Evolutionary conservation across 2,329 filamentous ascomycete species (phyloP), one percentile per base, ranked within the genome.

Genomic region (Helotiales sp.): DNA sequence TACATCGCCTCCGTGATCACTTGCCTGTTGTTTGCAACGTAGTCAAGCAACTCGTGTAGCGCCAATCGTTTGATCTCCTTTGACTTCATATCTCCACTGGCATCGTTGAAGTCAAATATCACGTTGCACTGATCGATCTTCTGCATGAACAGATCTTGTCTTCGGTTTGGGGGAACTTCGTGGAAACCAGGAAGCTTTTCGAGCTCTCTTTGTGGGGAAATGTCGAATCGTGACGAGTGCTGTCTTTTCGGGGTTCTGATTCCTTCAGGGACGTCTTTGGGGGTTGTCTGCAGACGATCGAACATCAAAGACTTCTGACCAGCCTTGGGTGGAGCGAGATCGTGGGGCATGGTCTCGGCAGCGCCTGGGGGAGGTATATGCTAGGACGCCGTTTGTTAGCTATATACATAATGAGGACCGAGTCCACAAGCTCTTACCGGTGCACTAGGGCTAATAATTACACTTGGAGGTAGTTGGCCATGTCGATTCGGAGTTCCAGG

Each of bases 101-200:
- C 91, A 75, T 99, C 95, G 73, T 98, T 99, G 79, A 99, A 99
- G 77, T 99, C 95, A 72, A 99, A 99, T 70, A 99, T 99, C 79
- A 99, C 96, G 73, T 99, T 99, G 80, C 95, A 99, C 74, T 99
- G 95, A 70, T 98, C 95, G 67, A 99, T 95, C 81, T 99, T 99
- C 73, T 98, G 93, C 93, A 99, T 97, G 77, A 99, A 99, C 17
- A 99, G 84, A 68, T 98, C 93, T 76, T 97, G 93, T 61, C 95
- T 86, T 63, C 93, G 87, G 72, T 96, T 96, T 15, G 95, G 95
- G 10, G 93, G 90, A 25, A 98, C 95, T 75, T 99, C 95, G 70
- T 99, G 95, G 75, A 99, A 99, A 33, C 95, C 95, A 1, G 95
- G 93, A 24, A 99, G 81, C 77, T 99, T 99, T 75, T 99, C 95